phyloP scores from a whole-genome alignment of 345 rosid species.

The Streptanthus diversifolius region DNA sequence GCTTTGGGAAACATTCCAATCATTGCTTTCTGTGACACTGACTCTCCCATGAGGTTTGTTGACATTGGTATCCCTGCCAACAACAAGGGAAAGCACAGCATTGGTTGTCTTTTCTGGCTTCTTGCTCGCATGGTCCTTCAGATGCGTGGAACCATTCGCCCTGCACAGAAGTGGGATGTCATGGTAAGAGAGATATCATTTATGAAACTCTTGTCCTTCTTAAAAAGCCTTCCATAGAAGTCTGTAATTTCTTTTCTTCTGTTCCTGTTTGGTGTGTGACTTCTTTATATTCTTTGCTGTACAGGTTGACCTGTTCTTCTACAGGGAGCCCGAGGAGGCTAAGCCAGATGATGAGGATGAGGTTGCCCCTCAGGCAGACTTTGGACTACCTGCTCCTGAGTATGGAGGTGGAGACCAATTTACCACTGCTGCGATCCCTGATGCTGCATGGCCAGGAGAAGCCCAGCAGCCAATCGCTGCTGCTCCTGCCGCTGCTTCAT shows the following conservation, averaged over 20 bases:
- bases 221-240: not conserved
- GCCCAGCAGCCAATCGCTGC: slow-evolving; percentile 57
- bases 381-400: slow-evolving; percentile 42
- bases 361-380: slow-evolving; percentile 27
- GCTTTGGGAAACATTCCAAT: slow-evolving; percentile 95
- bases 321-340: slow-evolving; percentile 75
- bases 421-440: slow-evolving; percentile 46
- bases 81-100: slow-evolving; percentile 96
- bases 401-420: slow-evolving; percentile 57
- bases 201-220: not conserved
- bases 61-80: slow-evolving; percentile 96
- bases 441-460: slow-evolving; percentile 61
- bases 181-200: slow-evolving; percentile 45
- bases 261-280: not conserved
- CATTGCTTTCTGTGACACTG: slow-evolving; percentile 94
- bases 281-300: not conserved
- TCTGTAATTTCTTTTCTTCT: not conserved
- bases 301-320: slow-evolving; percentile 75
- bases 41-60: slow-evolving; percentile 87
- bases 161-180: slow-evolving; percentile 75
- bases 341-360: slow-evolving; percentile 65
- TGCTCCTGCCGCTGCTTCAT: slow-evolving; percentile 43
- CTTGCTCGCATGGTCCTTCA: slow-evolving; percentile 95
- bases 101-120: slow-evolving; percentile 93
- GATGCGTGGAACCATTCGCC: slow-evolving; percentile 90